Conservation (phyloP, 2,329 filamentous ascomycete species). For the Aspergillus quadrilineatus region DNA sequence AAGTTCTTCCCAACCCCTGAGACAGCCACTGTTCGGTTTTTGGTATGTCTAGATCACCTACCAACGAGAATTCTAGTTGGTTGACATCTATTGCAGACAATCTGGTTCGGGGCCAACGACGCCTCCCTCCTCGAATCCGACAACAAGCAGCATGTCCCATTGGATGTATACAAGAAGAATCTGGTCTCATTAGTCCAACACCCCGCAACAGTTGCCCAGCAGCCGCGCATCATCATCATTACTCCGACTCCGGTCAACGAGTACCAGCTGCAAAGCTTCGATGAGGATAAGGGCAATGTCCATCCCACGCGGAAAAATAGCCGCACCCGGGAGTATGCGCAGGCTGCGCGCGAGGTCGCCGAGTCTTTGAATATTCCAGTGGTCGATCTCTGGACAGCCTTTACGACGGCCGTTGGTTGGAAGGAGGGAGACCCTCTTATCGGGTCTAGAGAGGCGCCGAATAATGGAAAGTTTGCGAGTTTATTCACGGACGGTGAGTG, state of each 20-base stretch:
- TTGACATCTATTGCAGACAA: conserved; percentile 51
- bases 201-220: conserved; percentile 66
- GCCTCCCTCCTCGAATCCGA: conserved; percentile 66
- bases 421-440: conserved; percentile 50
- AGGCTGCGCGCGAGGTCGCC: conserved; percentile 65
- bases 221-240: conserved; percentile 71
- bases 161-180: conserved; percentile 74
- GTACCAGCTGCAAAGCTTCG: conserved; percentile 58
- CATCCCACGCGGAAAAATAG: conserved; percentile 58
- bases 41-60: conserved; percentile 32
- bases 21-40: conserved; percentile 46
- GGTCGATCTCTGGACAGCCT: conserved; percentile 74
- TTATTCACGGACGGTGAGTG: conserved; percentile 58
- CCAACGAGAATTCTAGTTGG: not conserved
- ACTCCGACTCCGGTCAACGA: conserved; percentile 81
- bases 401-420: conserved; percentile 67
- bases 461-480: conserved; percentile 55
- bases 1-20: conserved; percentile 68
- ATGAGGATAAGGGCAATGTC: conserved; percentile 50
- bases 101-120: conserved; percentile 91
- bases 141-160: conserved; percentile 67
- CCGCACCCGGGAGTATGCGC: conserved; percentile 62
- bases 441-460: conserved; percentile 58
- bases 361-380: conserved; percentile 58
- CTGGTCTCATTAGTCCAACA: conserved; percentile 71